A percentile compares a stretch with the other conserved stretches of the same genome.
Evolutionary conservation across 2,329 filamentous ascomycete species (phyloP).

Genomic region (Arthrobotrys sphaeroides): DNA sequence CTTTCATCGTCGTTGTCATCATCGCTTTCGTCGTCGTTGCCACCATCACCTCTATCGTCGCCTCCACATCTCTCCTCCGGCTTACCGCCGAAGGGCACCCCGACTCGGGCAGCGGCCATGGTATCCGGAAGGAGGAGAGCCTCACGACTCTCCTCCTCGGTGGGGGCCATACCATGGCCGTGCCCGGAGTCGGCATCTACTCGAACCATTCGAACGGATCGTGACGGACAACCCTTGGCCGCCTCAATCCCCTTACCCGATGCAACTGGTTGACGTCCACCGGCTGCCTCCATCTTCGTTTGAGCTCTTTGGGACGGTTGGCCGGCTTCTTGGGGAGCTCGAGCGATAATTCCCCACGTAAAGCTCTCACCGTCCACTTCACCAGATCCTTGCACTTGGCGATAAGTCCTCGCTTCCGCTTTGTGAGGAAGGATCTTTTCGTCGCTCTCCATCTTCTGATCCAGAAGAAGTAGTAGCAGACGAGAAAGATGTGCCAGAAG

Average conservation of each 20-base stretch:
- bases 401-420: too few relatives aligned
- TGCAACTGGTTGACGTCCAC: not conserved
- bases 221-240: not conserved
- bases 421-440: not conserved
- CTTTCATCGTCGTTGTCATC: too few relatives aligned
- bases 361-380: too few relatives aligned
- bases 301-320: not conserved
- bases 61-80: not conserved
- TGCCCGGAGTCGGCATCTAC: not conserved
- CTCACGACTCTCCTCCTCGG: not conserved
- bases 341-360: too few relatives aligned
- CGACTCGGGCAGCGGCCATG: not conserved
- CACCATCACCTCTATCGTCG: not conserved
- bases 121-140: not conserved
- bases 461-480: not conserved
- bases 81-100: not conserved
- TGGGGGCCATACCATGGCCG: not conserved
- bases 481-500: not conserved
- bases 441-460: not conserved
- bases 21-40: too few relatives aligned
- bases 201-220: slow-evolving; percentile 1
- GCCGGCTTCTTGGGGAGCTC: too few relatives aligned
- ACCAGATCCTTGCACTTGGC: too few relatives aligned
- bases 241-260: not conserved
- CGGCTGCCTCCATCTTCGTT: not conserved